These are phyloP conservation scores for Leishmania major DNA, from an alignment of 208 protist species.

Conservation along the genomic window DNA sequence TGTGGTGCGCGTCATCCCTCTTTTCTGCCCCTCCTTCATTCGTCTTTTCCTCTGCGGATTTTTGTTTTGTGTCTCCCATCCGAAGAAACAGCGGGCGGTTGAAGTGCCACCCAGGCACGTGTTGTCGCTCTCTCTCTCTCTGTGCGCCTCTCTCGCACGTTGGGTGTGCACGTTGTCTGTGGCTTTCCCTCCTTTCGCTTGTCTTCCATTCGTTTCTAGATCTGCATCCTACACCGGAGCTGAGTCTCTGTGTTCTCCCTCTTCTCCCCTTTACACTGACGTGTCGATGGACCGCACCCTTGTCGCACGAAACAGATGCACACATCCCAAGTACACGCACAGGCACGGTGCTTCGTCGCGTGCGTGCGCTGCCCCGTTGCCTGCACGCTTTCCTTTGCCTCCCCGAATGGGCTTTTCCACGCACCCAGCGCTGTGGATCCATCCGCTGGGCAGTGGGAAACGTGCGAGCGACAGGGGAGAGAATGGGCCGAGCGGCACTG, in stretches of 20 bases:
- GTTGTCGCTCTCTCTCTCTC: not conserved
- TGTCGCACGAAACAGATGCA: not conserved
- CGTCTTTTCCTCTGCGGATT: not conserved
- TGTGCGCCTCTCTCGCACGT: not conserved
- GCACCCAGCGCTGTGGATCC: not conserved
- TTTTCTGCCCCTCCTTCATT: not conserved
- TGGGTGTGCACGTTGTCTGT: not conserved
- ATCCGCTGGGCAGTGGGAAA: not conserved
- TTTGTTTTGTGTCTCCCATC: not conserved
- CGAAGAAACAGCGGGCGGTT: not conserved
- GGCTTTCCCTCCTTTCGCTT: not conserved
- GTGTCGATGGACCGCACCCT: not conserved
- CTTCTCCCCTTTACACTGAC: not conserved
- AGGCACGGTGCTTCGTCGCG: not conserved
- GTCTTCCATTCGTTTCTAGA: not conserved
- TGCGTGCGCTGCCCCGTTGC: not conserved
- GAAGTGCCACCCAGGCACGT: not conserved
- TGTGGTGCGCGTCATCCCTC: not conserved
- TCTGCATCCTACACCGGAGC: not conserved
- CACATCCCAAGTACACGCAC: not conserved
- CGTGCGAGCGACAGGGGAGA: not conserved
- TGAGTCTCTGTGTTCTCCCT: not conserved
- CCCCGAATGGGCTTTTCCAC: not conserved
- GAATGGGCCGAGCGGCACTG: not conserved
- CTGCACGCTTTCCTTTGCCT: not conserved